Evolutionary conservation across 352 stramenopile genomes (phyloP), one percentile per base, ranked within the genome.

Genomic region (Phytopythium oedochilum): DNA sequence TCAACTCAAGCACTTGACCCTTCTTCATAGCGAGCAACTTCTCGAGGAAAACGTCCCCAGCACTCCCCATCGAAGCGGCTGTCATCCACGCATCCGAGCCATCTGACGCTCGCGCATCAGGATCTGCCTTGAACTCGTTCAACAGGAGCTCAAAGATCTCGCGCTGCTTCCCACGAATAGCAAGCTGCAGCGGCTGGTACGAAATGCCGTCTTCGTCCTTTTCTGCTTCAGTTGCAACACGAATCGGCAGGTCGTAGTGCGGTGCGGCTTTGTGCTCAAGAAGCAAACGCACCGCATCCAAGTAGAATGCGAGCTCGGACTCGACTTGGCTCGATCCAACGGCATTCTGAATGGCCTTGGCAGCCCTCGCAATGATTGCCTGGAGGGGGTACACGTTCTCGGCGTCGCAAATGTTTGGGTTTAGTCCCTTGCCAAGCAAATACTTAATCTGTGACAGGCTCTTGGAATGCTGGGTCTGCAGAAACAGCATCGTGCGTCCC

Each of bases 401-500:
- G 0, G 71, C 76, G 43, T 89, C 79, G 5, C 65, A 63, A 20
- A 90, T 80, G 59, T 92, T 87, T 4, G 82, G 75, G 46, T 84
- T 76, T 5, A 89, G 62, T 1, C 82, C 82, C 34, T 92, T 90
- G 12, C 75, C 64, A 7, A 90, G 61, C 26, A 92, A 45, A 47
- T 89, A 92, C 39, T 82, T 65, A 43, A 92, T 71, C 42, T 92
- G 73, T 0, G 68, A 68, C 5, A 83, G 38, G 44, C 70, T 83
- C 35, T 64, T 77, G 10, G 82, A 86, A 53, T 89, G 78, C n/a
- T 77, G 72, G 34, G 79, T 90, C 59, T 92, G 82, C n/a, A 90
- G 53, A 45, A 86, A 90, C 5, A 92, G 60, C 82, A 92, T 92
- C 28, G 82, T 90, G 14, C 79, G 82, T 3, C 82, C 82, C 18